phyloP scores from a whole-genome alignment of 495 filamentous ascomycete genomes.

The Tuber brumale region DNA sequence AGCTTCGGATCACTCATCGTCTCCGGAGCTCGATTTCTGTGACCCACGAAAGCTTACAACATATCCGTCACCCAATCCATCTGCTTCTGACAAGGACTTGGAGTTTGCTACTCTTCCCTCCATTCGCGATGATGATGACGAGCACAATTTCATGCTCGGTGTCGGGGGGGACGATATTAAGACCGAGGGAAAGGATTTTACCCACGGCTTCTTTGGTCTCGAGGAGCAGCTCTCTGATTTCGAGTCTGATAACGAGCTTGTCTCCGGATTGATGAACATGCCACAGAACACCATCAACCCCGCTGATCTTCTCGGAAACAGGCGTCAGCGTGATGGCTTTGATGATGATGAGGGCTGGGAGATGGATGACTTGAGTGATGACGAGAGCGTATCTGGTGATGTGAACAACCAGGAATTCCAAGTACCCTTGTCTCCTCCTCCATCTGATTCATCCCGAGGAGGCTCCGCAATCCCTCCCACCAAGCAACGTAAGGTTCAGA shows the following conservation, averaged over 20 bases:
- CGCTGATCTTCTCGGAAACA: slow-evolving; percentile 61
- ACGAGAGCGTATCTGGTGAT: slow-evolving; percentile 48
- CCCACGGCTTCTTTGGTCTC: slow-evolving; percentile 58
- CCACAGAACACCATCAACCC: slow-evolving; percentile 51
- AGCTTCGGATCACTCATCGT: slow-evolving; percentile 67
- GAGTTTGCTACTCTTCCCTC: slow-evolving; percentile 66
- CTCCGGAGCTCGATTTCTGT: slow-evolving; percentile 77
- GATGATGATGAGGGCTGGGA: slow-evolving; percentile 51
- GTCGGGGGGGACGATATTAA: slow-evolving; percentile 49
- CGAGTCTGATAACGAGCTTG: slow-evolving; percentile 87
- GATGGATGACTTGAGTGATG: slow-evolving; percentile 54
- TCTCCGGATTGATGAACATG: slow-evolving; percentile 68
- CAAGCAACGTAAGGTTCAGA: slow-evolving; percentile 59
- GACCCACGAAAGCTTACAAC: slow-evolving; percentile 88
- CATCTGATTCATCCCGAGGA: slow-evolving; percentile 44
- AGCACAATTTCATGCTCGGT: slow-evolving; percentile 64
- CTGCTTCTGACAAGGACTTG: slow-evolving; percentile 49
- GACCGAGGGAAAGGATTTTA: slow-evolving; percentile 51
- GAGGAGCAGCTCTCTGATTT: slow-evolving; percentile 82
- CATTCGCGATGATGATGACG: slow-evolving; percentile 55
- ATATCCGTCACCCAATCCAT: slow-evolving; percentile 57
- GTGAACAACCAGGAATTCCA: slow-evolving; percentile 17
- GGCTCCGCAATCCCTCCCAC: slow-evolving; percentile 39
- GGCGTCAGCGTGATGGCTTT: slow-evolving; percentile 67
- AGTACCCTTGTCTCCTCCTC: slow-evolving; percentile 47